These are phyloP conservation scores for Pseudozyma hubeiensis DNA, from an alignment of 1,284 basidiomycete genomes.

Conservation along the genomic window DNA sequence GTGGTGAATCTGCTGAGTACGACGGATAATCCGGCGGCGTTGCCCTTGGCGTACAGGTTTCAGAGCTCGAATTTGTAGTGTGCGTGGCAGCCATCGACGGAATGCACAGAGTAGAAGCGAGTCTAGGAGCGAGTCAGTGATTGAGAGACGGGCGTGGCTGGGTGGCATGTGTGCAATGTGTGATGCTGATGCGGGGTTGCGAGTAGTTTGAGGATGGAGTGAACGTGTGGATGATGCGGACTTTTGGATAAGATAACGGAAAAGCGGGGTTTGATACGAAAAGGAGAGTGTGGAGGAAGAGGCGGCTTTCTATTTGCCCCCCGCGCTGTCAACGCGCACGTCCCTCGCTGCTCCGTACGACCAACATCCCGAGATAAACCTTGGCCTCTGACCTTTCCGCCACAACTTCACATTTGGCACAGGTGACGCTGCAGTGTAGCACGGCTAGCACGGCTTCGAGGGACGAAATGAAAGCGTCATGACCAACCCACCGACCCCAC, in stretches of 20 bases:
- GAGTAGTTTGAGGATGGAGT: no score
- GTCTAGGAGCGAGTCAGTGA: no score
- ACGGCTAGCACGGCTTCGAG: no score
- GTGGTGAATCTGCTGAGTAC: slow-evolving; percentile 65
- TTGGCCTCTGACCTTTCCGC: background rate
- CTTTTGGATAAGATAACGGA: slow-evolving; percentile 2
- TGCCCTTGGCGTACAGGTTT: slow-evolving; percentile 63
- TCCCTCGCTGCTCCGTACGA: slow-evolving; percentile 1
- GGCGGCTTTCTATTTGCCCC: slow-evolving; percentile 6
- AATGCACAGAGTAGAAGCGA: no score
- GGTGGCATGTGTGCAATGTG: no score
- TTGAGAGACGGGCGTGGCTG: no score
- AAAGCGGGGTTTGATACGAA: background rate
- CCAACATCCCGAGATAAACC: background rate
- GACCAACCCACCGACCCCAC: background rate
- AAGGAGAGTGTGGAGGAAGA: background rate
- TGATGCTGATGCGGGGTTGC: no score
- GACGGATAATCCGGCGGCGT: slow-evolving; percentile 66
- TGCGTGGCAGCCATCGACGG: background rate
- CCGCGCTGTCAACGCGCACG: slow-evolving; percentile 12
- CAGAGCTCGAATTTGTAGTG: slow-evolving; percentile 51
- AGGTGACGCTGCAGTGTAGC: background rate
- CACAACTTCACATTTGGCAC: background rate
- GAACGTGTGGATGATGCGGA: background rate
- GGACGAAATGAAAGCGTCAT: slow-evolving; percentile 5